Base-by-base conservation (phyloP, 768 basidiomycete species). In the Mycena vitilis region DNA sequence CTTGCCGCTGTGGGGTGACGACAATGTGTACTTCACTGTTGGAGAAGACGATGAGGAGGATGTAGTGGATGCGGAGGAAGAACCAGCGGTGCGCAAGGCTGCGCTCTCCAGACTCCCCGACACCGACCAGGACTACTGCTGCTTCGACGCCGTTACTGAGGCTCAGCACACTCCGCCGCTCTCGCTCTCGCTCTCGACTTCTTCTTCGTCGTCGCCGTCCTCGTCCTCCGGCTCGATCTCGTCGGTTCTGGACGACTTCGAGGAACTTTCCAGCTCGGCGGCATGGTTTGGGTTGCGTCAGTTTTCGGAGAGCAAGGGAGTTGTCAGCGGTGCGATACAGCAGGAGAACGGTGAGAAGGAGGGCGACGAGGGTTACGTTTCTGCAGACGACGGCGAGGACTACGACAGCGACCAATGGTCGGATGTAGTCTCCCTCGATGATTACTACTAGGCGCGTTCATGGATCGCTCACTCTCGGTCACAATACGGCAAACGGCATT, bases 1-100 rank as follows among this genome's bases (percentile, higher is more conserved):
- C n/a, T 25, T 40, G 15, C 65, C 56, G 42, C 65, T 66, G 5
- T 66, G 65, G 65, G 65, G 65, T n/a, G 65, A 66, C 65, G 42
- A 22, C 8, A 4, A 59, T 9, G 65, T 66, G 13, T 34, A 51
- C 5, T 66, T 59, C 20, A 42, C 53, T 1, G 3, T 66, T 0
- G 58, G n/a, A 18, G 51, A 60, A 16, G 51, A 54, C n/a, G 57
- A 66, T 2, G 57, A 59, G 12, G 56, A 59, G 4, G 36, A 47
- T 6, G 15, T 3, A 30, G 30, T 3, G 30, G 30, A 30, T 2
- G 30, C 30, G 30, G 36, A 47, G 12, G 37, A 37, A 20, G 5
- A 22, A 7, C n/a, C 16, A 18, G 23, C 7, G 0, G 16, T 34
- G 48, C 53, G 53, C 11, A 37, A 22, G 48, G 2, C 38, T 30